Base-by-base conservation (phyloP, 1,139 yeast genomes). In the Hyphopichia burtonii region DNA sequence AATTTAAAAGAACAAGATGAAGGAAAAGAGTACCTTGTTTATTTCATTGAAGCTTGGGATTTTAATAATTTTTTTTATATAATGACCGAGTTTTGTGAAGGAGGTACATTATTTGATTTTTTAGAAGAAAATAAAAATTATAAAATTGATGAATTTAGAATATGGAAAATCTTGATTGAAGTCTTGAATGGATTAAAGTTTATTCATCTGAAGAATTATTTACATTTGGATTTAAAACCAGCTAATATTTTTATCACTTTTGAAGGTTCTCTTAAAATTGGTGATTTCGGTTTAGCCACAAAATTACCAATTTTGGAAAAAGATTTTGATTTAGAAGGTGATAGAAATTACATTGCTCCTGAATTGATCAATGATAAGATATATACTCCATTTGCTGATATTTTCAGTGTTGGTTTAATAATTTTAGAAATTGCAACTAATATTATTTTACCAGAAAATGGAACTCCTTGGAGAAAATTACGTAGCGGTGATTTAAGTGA, bases 361-460 rank as follows among this genome's bases (percentile, higher is more conserved):
- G 99, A 93, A 61, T 83, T 93, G 31, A 82, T 93, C 44, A 82
- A 91, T 34, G 82, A 79, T 43, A 90, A 89, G 56, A 76, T 79
- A 41, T 93, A 93, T 58, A 91, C 90, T 40, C 90, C 87, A 51
- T 91, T 93, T 46, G 98, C 99, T 0, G 99, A 93, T 62, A 83
- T 93, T 11, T 93, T 93, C 63, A 87, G 96, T 27, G 76, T 91
- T 37, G 99, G 99, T 0, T 71, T 94, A 46, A 87, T 93, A 51
- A 84, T 93, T 70, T 83, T 93, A 39, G 99, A 93, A 63, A 86
- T 90, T 53, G 99, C 99, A 1, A 96, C 99, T 2, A 93, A 93
- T 62, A 93, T 93, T 40, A 82, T 91, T 8, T 68, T 94, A 39
- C 99, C 99, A 0, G 98, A 93, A 54, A 91, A 94, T 61, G 99